These are phyloP conservation scores for Gynostemma pentaphyllum DNA, from an alignment of 306 rosid species.

Conservation along the genomic window DNA sequence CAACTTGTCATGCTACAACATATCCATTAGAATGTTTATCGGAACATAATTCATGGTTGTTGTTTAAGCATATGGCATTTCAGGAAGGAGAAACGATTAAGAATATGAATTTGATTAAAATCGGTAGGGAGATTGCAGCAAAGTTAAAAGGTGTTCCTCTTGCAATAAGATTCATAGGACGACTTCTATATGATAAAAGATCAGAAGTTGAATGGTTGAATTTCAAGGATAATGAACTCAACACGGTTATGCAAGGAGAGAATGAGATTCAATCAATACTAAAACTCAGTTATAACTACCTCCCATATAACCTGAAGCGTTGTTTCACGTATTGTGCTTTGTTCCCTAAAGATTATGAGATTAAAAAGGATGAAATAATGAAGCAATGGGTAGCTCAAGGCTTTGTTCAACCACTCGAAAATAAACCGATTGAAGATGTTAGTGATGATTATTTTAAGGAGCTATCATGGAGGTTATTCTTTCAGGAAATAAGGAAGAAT, in stretches of 20 bases:
- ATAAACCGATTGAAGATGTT: no score
- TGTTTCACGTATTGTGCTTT: slow-evolving; percentile 6
- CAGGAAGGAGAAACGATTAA: not conserved
- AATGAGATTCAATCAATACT: not conserved
- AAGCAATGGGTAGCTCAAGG: no score
- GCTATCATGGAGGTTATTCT: not conserved
- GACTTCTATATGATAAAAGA: not conserved
- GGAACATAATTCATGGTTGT: no score
- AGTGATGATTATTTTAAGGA: not conserved
- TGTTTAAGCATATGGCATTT: no score
- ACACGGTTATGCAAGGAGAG: not conserved
- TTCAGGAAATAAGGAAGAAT: not conserved
- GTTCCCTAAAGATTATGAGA: not conserved
- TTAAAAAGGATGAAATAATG: not conserved
- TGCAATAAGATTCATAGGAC: not conserved
- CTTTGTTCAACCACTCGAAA: not conserved
- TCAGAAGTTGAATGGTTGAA: not conserved
- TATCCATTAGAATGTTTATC: no score
- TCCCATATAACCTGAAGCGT: not conserved
- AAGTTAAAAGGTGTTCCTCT: no score
- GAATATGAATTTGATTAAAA: not conserved
- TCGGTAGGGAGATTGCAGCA: no score
- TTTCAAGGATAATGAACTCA: not conserved
- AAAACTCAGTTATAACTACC: not conserved
- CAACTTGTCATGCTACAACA: no score